Percentiles rank a stretch among this genome's conserved stretches.
phyloP scores from a whole-genome alignment of 2,329 filamentous ascomycete species.

The Elsinoe batatas region DNA sequence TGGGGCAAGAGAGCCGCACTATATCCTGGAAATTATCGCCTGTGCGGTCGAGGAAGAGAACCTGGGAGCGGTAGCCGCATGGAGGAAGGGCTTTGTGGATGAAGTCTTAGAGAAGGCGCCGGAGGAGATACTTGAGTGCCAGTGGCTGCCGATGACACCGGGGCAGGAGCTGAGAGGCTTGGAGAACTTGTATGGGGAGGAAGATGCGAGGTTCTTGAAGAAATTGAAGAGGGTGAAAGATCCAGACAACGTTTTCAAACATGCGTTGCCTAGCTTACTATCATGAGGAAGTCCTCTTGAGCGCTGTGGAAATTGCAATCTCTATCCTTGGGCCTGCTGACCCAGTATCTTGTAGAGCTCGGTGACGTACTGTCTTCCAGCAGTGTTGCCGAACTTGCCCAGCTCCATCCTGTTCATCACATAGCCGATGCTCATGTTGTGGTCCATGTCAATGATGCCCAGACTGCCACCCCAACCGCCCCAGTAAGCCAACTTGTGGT shows the following conservation, averaged over 20 bases:
- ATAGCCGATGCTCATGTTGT: not conserved
- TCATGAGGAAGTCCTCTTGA: too few species aligned
- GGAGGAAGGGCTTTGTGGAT: too few species aligned
- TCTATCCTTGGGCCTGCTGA: not conserved
- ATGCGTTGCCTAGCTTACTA: not conserved
- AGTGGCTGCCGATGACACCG: too few species aligned
- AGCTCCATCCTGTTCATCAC: constrained; percentile 5
- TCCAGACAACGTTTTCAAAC: not conserved
- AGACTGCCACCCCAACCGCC: constrained; percentile 2
- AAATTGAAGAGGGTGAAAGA: not conserved
- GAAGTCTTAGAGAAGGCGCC: too few species aligned
- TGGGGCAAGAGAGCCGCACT: too few species aligned
- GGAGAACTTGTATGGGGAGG: not conserved
- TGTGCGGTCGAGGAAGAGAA: too few species aligned
- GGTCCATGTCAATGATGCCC: not conserved
- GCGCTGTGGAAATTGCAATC: too few species aligned
- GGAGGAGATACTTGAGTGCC: too few species aligned
- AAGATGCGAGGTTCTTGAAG: not conserved
- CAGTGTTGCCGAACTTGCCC: not conserved
- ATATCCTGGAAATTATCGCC: too few species aligned
- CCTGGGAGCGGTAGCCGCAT: too few species aligned
- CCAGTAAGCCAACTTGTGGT: not conserved
- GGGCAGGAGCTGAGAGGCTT: not conserved
- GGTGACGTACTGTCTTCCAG: not conserved
- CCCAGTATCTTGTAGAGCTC: not conserved